Conservation (phyloP, 495 filamentous ascomycete species). For the Penicillium soppii region DNA sequence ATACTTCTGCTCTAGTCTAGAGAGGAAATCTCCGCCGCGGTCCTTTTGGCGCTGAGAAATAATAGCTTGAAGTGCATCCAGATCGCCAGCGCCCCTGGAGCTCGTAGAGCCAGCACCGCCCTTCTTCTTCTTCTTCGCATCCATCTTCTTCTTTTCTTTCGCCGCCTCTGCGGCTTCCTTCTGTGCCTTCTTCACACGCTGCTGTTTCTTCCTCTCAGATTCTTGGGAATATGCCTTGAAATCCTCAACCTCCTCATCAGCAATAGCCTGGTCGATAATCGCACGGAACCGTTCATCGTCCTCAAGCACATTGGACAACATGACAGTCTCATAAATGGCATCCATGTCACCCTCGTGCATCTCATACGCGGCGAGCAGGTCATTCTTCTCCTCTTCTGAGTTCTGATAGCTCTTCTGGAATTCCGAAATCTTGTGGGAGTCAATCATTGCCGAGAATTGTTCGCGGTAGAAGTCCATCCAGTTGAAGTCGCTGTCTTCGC, state of each 20-base stretch:
- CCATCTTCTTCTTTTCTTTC: constrained; percentile 66
- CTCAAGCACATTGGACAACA: constrained; percentile 79
- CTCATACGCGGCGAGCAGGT: constrained; percentile 74
- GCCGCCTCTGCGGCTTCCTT: constrained; percentile 73
- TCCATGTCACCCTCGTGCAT: constrained; percentile 70
- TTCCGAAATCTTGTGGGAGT: constrained; percentile 63
- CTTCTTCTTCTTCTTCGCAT: constrained; percentile 56
- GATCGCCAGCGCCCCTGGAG: constrained; percentile 13
- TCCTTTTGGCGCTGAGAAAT: constrained; percentile 28
- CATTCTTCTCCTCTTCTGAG: constrained; percentile 78
- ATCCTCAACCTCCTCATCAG: constrained; percentile 57
- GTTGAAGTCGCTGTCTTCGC: constrained; percentile 76
- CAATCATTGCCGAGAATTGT: constrained; percentile 73
- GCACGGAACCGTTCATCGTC: constrained; percentile 82
- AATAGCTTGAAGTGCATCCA: constrained; percentile 25
- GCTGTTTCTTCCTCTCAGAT: constrained; percentile 59
- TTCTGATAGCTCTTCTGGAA: constrained; percentile 77
- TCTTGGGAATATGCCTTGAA: constrained; percentile 72
- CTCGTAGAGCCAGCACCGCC: constrained; percentile 37
- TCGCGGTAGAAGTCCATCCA: constrained; percentile 86
- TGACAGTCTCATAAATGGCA: constrained; percentile 72
- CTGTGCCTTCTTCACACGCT: constrained; percentile 61
- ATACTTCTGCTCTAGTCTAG: constrained; percentile 29
- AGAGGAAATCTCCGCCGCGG: constrained; percentile 25
- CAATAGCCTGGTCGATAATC: constrained; percentile 82